Percentiles rank a stretch among this genome's conserved stretches.
Conservation (phyloP, 768 basidiomycete genomes). For the Macrolepiota fuliginosa region DNA sequence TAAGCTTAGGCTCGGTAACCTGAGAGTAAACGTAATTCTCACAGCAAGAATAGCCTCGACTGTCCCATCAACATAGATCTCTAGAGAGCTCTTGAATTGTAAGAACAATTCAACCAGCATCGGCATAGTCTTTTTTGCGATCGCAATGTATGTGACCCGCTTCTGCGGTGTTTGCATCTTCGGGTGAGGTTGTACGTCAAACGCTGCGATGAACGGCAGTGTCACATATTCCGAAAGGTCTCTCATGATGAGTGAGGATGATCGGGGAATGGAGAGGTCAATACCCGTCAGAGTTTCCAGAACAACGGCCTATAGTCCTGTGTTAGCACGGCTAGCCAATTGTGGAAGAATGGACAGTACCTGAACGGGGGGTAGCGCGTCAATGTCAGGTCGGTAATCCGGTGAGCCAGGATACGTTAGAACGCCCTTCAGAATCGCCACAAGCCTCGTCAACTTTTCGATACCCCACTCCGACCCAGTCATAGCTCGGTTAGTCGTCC, state of each 20-base stretch:
- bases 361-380: constrained; percentile 77
- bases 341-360: constrained; percentile 31
- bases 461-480: constrained; percentile 65
- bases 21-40: constrained; percentile 20
- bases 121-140: constrained; percentile 89
- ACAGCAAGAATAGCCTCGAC: constrained; percentile 82
- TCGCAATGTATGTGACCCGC: constrained; percentile 83
- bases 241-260: constrained; percentile 71
- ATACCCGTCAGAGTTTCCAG: constrained; percentile 69
- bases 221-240: constrained; percentile 86
- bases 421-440: constrained; percentile 78
- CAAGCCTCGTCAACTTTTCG: constrained; percentile 60
- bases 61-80: constrained; percentile 79
- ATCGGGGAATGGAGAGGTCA: constrained; percentile 58
- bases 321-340: neutral
- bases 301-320: constrained; percentile 56
- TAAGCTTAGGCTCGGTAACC: neutral
- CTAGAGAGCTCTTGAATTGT: constrained; percentile 53
- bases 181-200: constrained; percentile 49
- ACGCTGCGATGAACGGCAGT: constrained; percentile 83
- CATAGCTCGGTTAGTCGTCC: constrained; percentile 45
- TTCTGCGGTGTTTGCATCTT: constrained; percentile 48
- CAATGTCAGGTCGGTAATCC: constrained; percentile 88
- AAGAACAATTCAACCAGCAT: constrained; percentile 75
- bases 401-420: constrained; percentile 80